A percentile compares a stretch with the other conserved stretches of the same genome.
Evolutionary conservation across 176 grass and related monocot genomes (phyloP).

Genomic region (Eleusine indica): DNA sequence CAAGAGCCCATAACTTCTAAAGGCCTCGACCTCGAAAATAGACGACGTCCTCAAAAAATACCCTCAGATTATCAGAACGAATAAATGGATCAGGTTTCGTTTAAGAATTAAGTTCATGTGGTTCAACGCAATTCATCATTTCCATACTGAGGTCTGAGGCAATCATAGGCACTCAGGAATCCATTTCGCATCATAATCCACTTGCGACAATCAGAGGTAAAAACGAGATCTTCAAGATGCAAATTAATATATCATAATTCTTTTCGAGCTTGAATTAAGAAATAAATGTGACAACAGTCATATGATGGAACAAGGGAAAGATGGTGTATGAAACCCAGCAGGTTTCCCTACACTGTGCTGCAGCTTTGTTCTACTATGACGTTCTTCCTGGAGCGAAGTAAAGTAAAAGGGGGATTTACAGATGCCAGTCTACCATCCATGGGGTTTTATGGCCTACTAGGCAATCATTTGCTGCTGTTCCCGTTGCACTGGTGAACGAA

Average conservation of each 20-base stretch:
- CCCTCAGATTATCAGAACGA: not conserved
- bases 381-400: constrained; percentile 36
- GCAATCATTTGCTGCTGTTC: constrained; percentile 62
- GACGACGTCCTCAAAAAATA: not conserved
- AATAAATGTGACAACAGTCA: constrained; percentile 59
- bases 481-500: constrained; percentile 70
- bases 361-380: constrained; percentile 46
- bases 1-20: no score
- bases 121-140: not conserved
- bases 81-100: no score
- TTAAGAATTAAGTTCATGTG: not conserved
- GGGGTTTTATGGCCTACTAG: not conserved
- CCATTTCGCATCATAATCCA: not conserved
- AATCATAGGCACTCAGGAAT: not conserved
- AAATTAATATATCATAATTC: constrained; percentile 46
- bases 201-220: not conserved
- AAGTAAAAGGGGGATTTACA: constrained; percentile 63
- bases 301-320: constrained; percentile 43
- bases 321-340: constrained; percentile 52
- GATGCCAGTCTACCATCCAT: constrained; percentile 41
- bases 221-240: not conserved
- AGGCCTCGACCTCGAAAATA: not conserved
- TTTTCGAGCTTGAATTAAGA: constrained; percentile 65
- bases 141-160: no score
- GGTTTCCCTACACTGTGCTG: constrained; percentile 49